Conservation (phyloP, 2,329 filamentous ascomycete genomes). For the Ophiostoma ulmi region DNA sequence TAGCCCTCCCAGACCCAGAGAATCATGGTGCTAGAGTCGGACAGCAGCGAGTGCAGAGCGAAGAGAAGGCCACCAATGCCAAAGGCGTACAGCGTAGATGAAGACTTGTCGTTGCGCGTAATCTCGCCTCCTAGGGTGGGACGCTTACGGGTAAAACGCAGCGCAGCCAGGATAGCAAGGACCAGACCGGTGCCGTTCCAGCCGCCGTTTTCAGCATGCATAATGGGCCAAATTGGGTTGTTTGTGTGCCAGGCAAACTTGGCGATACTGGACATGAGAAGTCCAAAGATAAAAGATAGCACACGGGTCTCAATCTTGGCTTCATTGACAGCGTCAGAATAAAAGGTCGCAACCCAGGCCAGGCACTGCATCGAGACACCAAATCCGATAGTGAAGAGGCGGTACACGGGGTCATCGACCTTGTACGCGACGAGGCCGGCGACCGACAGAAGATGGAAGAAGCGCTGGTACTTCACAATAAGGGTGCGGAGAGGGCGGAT, state of each 20-base stretch:
- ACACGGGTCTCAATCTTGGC: conserved; percentile 75
- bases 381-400: conserved; percentile 76
- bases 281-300: conserved; percentile 71
- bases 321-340: conserved; percentile 68
- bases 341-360: conserved; percentile 77
- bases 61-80: conserved; percentile 84
- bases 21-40: conserved; percentile 98
- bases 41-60: conserved; percentile 83
- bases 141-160: conserved; percentile 67
- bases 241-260: conserved; percentile 94
- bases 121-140: conserved; percentile 40
- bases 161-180: conserved; percentile 68
- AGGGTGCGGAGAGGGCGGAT: conserved; percentile 64
- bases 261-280: conserved; percentile 78
- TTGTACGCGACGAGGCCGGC: conserved; percentile 74
- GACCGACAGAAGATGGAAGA: conserved; percentile 68
- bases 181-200: conserved; percentile 81
- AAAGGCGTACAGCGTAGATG: conserved; percentile 56
- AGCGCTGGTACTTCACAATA: conserved; percentile 62
- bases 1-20: conserved; percentile 97
- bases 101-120: conserved; percentile 23
- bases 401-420: conserved; percentile 63
- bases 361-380: conserved; percentile 75
- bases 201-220: conserved; percentile 84
- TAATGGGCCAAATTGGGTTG: conserved; percentile 94